Base-by-base conservation (phyloP, 2,329 filamentous ascomycete genomes). In the Lachnellula cervina region DNA sequence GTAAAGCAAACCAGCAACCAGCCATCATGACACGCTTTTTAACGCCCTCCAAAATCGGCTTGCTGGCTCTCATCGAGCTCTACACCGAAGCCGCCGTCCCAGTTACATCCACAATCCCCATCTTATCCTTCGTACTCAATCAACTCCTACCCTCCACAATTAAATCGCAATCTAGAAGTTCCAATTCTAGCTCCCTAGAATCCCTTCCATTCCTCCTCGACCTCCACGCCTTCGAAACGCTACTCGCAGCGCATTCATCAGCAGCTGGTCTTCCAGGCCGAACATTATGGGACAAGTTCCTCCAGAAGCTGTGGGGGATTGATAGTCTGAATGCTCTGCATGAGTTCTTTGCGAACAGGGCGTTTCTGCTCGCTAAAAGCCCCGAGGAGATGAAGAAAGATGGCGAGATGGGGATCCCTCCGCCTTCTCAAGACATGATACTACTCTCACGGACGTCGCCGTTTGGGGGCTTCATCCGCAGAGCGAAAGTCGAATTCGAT, bases 211-310 rank as follows among this genome's bases (percentile, higher is more conserved):
- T 86, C 44, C 75, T 83, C 45, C 72, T 80, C 40, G 76, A 76
- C 52, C 78, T 86, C 61, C 73, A 79, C 40, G 76, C 82, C 60
- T 86, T 87, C 60, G 82, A 86, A 69, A 75, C 74, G 53, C 72
- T 84, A n/a, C 76, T 86, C 16, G 68, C 70, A 19, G 73, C 76
- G 28, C 77, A 80, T 61, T 74, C 78, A 5, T 77, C 81, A 28
- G 71, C 79, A 25, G 74, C 77, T 64, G 78, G 79, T 38, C 74
- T 90, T 55, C 88, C 90, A 0, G 90, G 90, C 2, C 81, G 88
- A 48, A 87, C 82, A n/a, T 74, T 97, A n/a, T 94, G 92, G 84
- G 91, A 97, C 68, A 76, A 88, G 2, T 89, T 97, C 55, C 79
- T 97, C 13, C 81, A 83, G 54, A 87, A 85, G 60, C 75, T 97